Evolutionary conservation across 208 protist genomes (phyloP), one percentile per base, ranked within the genome.

Genomic region (Acanthamoeba quina): DNA sequence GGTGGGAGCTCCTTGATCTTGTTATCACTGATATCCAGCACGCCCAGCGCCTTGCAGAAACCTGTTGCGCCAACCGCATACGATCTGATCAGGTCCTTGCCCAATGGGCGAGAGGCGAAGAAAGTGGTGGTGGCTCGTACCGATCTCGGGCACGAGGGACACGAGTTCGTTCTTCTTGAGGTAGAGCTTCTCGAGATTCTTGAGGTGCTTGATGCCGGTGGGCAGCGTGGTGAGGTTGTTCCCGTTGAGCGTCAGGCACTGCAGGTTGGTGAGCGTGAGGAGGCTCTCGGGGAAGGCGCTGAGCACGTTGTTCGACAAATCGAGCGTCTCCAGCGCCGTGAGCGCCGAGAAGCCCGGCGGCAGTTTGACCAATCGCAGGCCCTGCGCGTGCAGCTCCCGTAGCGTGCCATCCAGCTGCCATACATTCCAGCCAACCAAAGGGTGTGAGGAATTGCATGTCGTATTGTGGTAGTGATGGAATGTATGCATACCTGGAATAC

Each of bases 1-100:
- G 82, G 82, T 17, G 82, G 82, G 21, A 90, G 82, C 31, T 90
- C 82, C 24, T 49, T 56, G 41, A 90, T 90, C 82, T 90, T 90
- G 82, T 90, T 90, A 24, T 90, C 56, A 34, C 82, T 90, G 21
- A 90, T 90, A 47, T 90, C 54, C 82, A 90, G 58, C 41, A 68
- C 49, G 21, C 58, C 56, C 10, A 90, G 82, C 1, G 56, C 58
- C 82, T 90, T 90, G 26, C 49, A 68, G 44, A 90, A 90, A 15
- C 82, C 72, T 80, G 10, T 6, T 3, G 15, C 5, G 24, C 10
- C 5, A 70, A 26, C 0, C 31, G 24, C 26, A n/a, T 37, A 3
- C 37, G 37, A 37, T 37, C 37, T 37, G 37, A 37, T 37, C 37
- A 72, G 52, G 52, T 56, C 15, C 3, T 7, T 72, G 37, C 37